Percentiles rank a stretch among this genome's conserved stretches.
Conservation (phyloP, 2,329 filamentous ascomycete species). For the Emericellopsis cladophorae region DNA sequence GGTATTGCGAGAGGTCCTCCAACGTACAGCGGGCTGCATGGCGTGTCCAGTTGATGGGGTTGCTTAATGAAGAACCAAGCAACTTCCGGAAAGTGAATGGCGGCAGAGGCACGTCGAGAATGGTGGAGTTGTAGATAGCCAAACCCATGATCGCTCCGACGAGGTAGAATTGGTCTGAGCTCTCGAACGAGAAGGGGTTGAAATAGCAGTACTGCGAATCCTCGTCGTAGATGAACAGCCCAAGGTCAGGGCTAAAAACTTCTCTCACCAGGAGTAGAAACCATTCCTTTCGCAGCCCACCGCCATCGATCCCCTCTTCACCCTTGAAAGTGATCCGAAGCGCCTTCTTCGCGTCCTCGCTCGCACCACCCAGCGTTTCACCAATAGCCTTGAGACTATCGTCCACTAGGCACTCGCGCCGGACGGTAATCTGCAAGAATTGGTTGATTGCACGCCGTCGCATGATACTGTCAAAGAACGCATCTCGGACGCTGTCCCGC, state of each 20-base stretch:
- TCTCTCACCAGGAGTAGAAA: conserved; percentile 80
- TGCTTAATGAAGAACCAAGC: neutral
- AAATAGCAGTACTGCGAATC: conserved; percentile 89
- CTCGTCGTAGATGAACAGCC: conserved; percentile 86
- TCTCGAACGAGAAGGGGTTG: conserved; percentile 81
- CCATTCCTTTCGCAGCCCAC: conserved; percentile 87
- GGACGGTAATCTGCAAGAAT: conserved; percentile 64
- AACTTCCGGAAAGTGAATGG: conserved; percentile 86
- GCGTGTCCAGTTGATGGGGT: too few species aligned
- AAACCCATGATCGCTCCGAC: conserved; percentile 79
- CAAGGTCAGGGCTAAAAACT: conserved; percentile 82
- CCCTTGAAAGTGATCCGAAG: conserved; percentile 74
- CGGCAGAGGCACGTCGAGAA: conserved; percentile 76
- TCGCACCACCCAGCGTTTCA: conserved; percentile 67
- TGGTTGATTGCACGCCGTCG: conserved; percentile 62
- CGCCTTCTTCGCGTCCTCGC: conserved; percentile 83
- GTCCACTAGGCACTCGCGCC: conserved; percentile 76
- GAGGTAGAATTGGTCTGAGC: conserved; percentile 82
- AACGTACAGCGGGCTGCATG: conserved; percentile 20
- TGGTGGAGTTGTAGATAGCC: conserved; percentile 91
- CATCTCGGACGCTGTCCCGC: conserved; percentile 76
- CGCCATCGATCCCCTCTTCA: conserved; percentile 85
- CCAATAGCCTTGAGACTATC: conserved; percentile 79
- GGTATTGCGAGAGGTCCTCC: conserved; percentile 72
- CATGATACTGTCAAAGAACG: conserved; percentile 83